These are phyloP conservation scores for Dactylonectria macrodidyma DNA, from an alignment of 2,329 filamentous ascomycete species.

Conservation along the genomic window DNA sequence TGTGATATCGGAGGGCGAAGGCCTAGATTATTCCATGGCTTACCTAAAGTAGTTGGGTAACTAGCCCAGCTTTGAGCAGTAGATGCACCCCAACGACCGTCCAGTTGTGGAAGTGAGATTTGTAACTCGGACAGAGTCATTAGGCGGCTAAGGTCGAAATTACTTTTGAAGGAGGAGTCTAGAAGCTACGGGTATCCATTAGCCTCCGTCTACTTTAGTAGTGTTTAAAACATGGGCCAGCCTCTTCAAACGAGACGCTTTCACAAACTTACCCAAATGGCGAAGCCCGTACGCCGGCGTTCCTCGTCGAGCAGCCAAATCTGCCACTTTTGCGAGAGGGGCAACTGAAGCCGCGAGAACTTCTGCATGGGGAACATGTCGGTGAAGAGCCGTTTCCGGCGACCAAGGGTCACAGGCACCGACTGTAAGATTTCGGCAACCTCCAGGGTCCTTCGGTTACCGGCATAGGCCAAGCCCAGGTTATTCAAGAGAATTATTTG, in stretches of 20 bases:
- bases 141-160: conserved; percentile 8
- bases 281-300: background rate
- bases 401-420: background rate
- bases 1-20: no score
- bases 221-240: no score
- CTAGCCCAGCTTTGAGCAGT: conserved; percentile 15
- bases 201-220: no score
- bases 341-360: background rate
- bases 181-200: background rate
- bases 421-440: background rate
- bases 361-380: background rate
- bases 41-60: conserved; percentile 4
- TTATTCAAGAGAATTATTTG: background rate
- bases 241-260: no score
- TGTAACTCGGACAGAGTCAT: conserved; percentile 1
- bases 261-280: background rate
- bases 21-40: no score
- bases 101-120: conserved; percentile 3
- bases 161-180: conserved; percentile 2
- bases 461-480: background rate
- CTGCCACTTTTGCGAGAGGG: background rate
- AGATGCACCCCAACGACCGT: conserved; percentile 12
- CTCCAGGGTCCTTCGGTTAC: background rate
- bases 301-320: conserved; percentile 1
- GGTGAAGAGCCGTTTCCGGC: background rate